Conservation (phyloP, 192 early-diverging fungal genomes). For the Coemansia sp. region DNA sequence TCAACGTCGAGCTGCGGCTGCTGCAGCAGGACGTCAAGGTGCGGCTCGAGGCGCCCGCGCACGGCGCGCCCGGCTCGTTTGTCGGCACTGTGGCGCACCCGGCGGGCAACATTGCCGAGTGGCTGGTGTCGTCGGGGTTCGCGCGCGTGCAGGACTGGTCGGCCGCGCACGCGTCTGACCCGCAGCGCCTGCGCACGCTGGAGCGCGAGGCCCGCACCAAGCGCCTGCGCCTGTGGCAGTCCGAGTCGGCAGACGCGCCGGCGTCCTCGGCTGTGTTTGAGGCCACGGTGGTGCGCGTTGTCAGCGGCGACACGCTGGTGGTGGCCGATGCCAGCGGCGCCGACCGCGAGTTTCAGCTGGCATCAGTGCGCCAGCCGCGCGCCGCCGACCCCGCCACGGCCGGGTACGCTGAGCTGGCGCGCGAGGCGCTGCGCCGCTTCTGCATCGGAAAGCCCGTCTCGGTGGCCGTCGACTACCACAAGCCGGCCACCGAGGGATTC, state of each 20-base stretch:
- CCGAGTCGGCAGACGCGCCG: neutral
- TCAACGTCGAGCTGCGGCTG: conserved; percentile 87
- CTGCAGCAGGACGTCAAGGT: conserved; percentile 91
- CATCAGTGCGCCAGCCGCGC: conserved; percentile 69
- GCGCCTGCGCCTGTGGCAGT: conserved; percentile 83
- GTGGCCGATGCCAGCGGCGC: conserved; percentile 49
- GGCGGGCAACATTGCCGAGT: conserved; percentile 91
- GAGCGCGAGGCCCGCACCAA: conserved; percentile 82
- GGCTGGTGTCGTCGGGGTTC: conserved; percentile 75
- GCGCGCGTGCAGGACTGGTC: conserved; percentile 91
- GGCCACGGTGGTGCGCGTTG: conserved; percentile 64
- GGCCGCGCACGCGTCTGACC: conserved; percentile 28
- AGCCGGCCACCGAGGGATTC: conserved; percentile 85
- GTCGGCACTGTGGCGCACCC: conserved; percentile 79
- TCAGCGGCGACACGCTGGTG: conserved; percentile 62
- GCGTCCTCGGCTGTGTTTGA: conserved; percentile 30
- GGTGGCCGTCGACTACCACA: conserved; percentile 76
- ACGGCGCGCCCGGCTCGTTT: conserved; percentile 66
- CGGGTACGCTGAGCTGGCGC: conserved; percentile 84
- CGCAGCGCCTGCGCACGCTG: conserved; percentile 64
- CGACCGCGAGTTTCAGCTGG: conserved; percentile 64
- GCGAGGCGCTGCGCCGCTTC: conserved; percentile 84
- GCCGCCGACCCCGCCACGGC: conserved; percentile 72
- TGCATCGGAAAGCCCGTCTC: conserved; percentile 88
- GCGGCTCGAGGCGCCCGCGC: conserved; percentile 73